Evolutionary conservation across 805 yeast species (phyloP).

Genomic region (Jamesozyma lodderae): DNA sequence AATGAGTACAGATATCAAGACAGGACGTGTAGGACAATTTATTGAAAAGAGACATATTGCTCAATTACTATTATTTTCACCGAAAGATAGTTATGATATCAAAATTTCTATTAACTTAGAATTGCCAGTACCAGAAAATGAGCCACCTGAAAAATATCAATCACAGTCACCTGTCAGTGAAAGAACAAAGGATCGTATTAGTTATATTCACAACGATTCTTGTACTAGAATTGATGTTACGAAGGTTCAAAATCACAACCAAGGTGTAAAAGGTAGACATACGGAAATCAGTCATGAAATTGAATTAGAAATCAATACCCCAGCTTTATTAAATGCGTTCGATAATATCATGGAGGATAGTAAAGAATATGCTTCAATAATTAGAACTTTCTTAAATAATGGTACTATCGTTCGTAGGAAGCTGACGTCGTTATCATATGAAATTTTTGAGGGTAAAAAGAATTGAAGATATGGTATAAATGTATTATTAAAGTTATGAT

Average conservation of each 20-base stretch:
- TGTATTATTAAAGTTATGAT: no score
- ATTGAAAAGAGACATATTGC: constrained; percentile 70
- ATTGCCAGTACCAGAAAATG: constrained; percentile 51
- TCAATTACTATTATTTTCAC: constrained; percentile 61
- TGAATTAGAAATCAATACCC: constrained; percentile 44
- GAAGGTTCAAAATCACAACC: constrained; percentile 35
- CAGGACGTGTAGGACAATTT: constrained; percentile 57
- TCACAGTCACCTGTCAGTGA: constrained; percentile 45
- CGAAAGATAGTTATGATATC: constrained; percentile 68
- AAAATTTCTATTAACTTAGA: constrained; percentile 71
- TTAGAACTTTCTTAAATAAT: constrained; percentile 51
- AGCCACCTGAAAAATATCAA: constrained; percentile 45
- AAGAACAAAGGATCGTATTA: constrained; percentile 63
- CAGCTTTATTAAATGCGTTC: constrained; percentile 34
- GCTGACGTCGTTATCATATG: constrained; percentile 26
- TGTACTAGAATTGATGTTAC: constrained; percentile 68
- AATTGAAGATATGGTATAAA: constrained; percentile 9
- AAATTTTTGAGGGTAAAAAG: constrained; percentile 32
- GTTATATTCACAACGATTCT: constrained; percentile 67
- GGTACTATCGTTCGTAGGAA: constrained; percentile 40
- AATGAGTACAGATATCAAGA: constrained; percentile 56
- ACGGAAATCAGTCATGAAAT: constrained; percentile 34
- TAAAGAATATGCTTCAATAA: constrained; percentile 48
- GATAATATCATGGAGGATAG: constrained; percentile 37
- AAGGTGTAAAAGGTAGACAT: constrained; percentile 17